Evolutionary conservation across 495 filamentous ascomycete species (phyloP).

Genomic region (Aspergillus ellipticus): DNA sequence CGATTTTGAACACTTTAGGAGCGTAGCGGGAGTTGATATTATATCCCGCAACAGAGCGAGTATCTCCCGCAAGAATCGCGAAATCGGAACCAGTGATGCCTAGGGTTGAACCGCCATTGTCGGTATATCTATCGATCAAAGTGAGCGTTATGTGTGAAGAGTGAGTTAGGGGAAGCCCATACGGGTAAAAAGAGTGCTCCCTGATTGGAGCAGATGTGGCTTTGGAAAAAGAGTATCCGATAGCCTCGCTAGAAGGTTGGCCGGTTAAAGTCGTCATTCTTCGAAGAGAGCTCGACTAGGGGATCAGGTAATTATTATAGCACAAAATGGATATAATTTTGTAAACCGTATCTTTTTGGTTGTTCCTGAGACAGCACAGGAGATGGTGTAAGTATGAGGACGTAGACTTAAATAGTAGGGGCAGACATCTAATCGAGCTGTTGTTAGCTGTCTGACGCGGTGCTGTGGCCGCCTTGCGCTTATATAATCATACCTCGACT

Average conservation of each 20-base stretch:
- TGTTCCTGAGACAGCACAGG: not conserved
- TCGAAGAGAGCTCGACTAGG: conserved; percentile 7
- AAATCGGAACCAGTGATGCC: conserved; percentile 93
- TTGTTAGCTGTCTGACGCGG: conserved; percentile 34
- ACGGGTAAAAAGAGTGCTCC: conserved; percentile 95
- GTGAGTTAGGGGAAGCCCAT: too few species aligned
- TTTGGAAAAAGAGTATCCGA: conserved; percentile 61
- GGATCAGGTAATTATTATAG: not conserved
- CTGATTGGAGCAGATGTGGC: conserved; percentile 45
- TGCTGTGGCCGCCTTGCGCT: conserved; percentile 41
- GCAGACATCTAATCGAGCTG: conserved; percentile 11
- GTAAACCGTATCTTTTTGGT: not conserved
- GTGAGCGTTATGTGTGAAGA: conserved; percentile 7
- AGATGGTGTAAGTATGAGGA: conserved; percentile 6
- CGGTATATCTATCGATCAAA: conserved; percentile 71
- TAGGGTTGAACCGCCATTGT: conserved; percentile 95
- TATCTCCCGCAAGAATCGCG: conserved; percentile 93
- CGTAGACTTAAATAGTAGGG: conserved; percentile 6
- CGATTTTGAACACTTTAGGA: conserved; percentile 95
- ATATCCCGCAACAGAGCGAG: conserved; percentile 89
- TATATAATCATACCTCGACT: conserved; percentile 29
- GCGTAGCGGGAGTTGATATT: conserved; percentile 95
- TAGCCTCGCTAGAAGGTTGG: conserved; percentile 37
- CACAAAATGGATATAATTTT: not conserved
- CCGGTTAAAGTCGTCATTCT: conserved; percentile 46